Evolutionary conservation across 257 asterid genomes (phyloP), one percentile per base, ranked within the genome.

Genomic region (Salvia rosmarinus): DNA sequence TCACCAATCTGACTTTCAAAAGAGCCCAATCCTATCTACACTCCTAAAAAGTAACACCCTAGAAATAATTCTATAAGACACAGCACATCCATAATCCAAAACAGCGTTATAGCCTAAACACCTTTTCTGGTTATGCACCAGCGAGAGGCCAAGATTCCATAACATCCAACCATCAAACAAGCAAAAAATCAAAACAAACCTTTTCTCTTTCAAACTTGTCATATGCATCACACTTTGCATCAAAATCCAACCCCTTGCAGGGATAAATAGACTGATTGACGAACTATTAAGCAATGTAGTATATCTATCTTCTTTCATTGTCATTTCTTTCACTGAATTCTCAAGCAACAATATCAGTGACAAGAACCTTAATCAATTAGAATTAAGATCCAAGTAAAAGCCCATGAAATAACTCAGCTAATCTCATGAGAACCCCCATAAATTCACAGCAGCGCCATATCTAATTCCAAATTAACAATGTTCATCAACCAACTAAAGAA

Each of bases 1-100:
- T 63, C 57, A 54, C 40, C 52, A 39, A 64, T 55, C 61, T 52
- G 35, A 44, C 44, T 37, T 20, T 19, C 13, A 9, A 46, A 66
- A 66, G 35, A 54, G 9, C 21, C 3, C 44, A 71, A 56, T 25
- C 5, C 17, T 37, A 40, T 3, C 28, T 6, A 25, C 37, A 6
- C 64, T 10, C 39, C 19, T 19, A 32, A 7, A 58, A 16, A 8
- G n/a, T n/a, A n/a, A n/a, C n/a, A n/a, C n/a, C 47, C 69, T 10
- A 47, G 3, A 47, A 28, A n/a, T 8, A 11, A 28, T 19, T 57
- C 67, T 23, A 11, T 4, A 1, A 19, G 10, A 37, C 7, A 16
- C 66, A 23, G 12, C n/a, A 12, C 76, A 60, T 19, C 61, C 37
- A 37, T 44, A 70, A 20, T 12, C 50, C 20, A 6, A 55, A 5